Evolutionary conservation across 495 filamentous ascomycete genomes (phyloP).

Genomic region (Mytilinidion resinicola): DNA sequence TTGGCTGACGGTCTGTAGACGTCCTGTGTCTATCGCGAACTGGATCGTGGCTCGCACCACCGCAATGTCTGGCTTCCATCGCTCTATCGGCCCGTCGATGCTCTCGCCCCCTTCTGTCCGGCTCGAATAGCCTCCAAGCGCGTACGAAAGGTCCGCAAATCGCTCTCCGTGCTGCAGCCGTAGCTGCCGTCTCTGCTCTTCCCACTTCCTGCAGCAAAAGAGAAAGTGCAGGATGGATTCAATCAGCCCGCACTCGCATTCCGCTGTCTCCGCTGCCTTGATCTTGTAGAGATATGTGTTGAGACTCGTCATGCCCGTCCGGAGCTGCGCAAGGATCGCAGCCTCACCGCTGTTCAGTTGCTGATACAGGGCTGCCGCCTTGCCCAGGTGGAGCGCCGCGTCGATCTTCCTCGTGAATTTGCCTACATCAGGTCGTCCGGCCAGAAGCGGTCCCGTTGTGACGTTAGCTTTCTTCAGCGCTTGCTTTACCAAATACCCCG

Average conservation of each 20-base stretch:
- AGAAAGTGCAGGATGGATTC: conserved; percentile 21
- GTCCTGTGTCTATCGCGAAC: conserved; percentile 12
- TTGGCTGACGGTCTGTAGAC: conserved; percentile 8
- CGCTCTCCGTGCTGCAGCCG: conserved; percentile 15
- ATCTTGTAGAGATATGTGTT: conserved; percentile 22
- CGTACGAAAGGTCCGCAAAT: conserved; percentile 22
- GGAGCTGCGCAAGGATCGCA: conserved; percentile 17
- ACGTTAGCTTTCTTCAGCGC: conserved; percentile 13
- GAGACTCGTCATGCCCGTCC: conserved; percentile 18
- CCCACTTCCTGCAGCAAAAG: conserved; percentile 18
- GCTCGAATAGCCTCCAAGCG: conserved; percentile 22
- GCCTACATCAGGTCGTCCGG: conserved; percentile 4
- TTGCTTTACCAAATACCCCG: conserved; percentile 15
- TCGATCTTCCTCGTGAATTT: conserved; percentile 23
- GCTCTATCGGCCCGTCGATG: conserved; percentile 22
- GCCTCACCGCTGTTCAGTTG: conserved; percentile 19
- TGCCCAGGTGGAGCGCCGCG: conserved; percentile 21
- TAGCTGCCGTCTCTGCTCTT: no score
- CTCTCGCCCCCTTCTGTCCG: conserved; percentile 20
- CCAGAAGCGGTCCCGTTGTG: conserved; percentile 1
- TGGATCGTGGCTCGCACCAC: conserved; percentile 20
- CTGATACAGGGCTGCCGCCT: conserved; percentile 17
- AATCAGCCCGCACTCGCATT: conserved; percentile 15
- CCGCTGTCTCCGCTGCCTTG: conserved; percentile 15
- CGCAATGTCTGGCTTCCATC: conserved; percentile 23